phyloP scores from a whole-genome alignment of 805 yeast genomes.

The Saccharomyces jurei region DNA sequence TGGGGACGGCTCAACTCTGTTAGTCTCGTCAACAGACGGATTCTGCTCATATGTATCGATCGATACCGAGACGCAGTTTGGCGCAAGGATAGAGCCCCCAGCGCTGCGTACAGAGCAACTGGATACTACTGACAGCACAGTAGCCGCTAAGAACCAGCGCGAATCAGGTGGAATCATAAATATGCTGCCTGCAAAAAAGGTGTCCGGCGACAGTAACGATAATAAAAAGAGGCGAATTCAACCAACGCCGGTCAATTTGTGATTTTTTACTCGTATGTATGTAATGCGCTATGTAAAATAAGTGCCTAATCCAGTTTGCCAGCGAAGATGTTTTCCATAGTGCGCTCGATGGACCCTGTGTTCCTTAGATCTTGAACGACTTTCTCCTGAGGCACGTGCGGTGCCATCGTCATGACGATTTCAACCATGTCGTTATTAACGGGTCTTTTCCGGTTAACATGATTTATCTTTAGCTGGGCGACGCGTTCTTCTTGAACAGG shows the following conservation, averaged over 20 bases:
- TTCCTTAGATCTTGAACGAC: conserved; percentile 65
- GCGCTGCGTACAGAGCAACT: conserved; percentile 22
- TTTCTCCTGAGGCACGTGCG: conserved; percentile 58
- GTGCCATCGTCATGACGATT: conserved; percentile 77
- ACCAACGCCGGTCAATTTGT: neutral
- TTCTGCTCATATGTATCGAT: conserved; percentile 68
- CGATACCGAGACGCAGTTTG: conserved; percentile 43
- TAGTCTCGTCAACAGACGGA: conserved; percentile 86
- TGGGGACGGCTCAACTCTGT: conserved; percentile 57
- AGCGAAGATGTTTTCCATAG: conserved; percentile 44
- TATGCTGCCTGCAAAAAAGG: neutral
- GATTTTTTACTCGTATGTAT: neutral
- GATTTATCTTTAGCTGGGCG: conserved; percentile 1
- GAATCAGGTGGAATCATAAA: neutral
- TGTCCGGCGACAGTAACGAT: neutral
- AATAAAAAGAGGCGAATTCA: neutral
- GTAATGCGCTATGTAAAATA: neutral
- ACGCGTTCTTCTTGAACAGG: conserved; percentile 4
- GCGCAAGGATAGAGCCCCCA: conserved; percentile 30
- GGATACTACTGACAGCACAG: conserved; percentile 52
- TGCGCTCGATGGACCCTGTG: conserved; percentile 73
- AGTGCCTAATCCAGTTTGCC: neutral
- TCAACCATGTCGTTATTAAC: conserved; percentile 73
- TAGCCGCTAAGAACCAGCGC: conserved; percentile 46
- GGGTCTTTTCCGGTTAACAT: conserved; percentile 32